Evolutionary conservation across 495 filamentous ascomycete species (phyloP), one percentile per base, ranked within the genome.

Genomic region (Aspergillus wentii): DNA sequence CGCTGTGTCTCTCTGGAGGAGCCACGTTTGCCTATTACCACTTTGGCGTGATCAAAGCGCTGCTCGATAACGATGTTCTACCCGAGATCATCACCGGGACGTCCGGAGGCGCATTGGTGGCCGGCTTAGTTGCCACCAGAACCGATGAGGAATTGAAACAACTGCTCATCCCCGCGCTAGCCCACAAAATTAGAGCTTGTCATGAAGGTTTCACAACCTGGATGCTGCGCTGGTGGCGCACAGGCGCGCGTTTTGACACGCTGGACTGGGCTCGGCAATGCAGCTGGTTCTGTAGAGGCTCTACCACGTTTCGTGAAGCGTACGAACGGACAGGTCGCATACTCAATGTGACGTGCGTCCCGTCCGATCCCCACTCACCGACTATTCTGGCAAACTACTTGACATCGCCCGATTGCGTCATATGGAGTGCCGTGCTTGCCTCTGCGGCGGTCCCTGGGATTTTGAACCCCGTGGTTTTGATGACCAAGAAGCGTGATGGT

Each of bases 11-110:
- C 4, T 94, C 86, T 7, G 92, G 92, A 1, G 92, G 92, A n/a
- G 92, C 91, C 5, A 84, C 84, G 3, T 96, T 97, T 66, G 88
- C 92, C 16, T 98, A 94, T 52, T 96, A 96, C 52, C 92, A 98
- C 52, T 92, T 97, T 38, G 92, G 92, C 1, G 85, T 97, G 4
- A 79, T 90, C 26, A 91, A 88, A 54, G 91, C 91, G 16, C 74
- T 97, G 16, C 74, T 97, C 0, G 92, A 96, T 54, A 88, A 88
- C 33, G 74, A 82, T 38, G 72, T 94, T 1, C 62, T 97, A 5
- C 94, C 94, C 0, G 83, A 91, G 41, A 89, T 97, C 51, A 94
- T 98, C 37, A 96, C 92, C 2, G 92, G 92, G 8, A 98, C 92
- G 3, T 92, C 86, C 28, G 92, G 92, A 10, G 92, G 92, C 18